Base-by-base conservation (phyloP, 371 early-diverging fungal genomes). In the Mortierella sp. region DNA sequence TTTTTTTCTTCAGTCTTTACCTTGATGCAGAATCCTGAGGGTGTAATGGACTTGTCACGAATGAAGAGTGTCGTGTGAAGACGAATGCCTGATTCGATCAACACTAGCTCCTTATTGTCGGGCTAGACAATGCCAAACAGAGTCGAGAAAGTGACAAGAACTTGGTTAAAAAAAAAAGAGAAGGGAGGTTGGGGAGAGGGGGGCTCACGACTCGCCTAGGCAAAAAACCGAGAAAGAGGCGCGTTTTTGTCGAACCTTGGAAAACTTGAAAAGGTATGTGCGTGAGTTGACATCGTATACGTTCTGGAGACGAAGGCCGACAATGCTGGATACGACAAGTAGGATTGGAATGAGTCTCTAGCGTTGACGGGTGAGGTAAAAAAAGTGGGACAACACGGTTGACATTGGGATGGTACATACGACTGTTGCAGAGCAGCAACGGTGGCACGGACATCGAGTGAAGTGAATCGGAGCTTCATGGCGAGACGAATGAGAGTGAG, bases 31-130 rank as follows among this genome's bases (percentile, higher is more conserved):
- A 99, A 98, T 59, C 82, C 79, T 1, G 95, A 93, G 18, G 99
- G 99, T n/a, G 87, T 91, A 21, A 83, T 83, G 1, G 91, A 87
- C 80, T 96, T 96, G 67, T 97, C 97, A 56, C 97, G 88, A 21
- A 91, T 84, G 64, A 90, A 98, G 46, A 91, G 90, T 4, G 99
- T 98, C 1, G 95, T 89, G 84, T 99, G 98, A 60, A 98, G 82
- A 56, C 98, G 93, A 46, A 93, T 93, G 55, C 99, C 99, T 0
- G 94, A 94, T 80, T 99, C 99, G 29, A 99, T 85, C 59, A 99
- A 80, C 2, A 99, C 90, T 50, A 95, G 85, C 68, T 95, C 95
- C 68, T 98, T 98, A 61, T 84, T 74, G 69, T 97, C 96, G 25
- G 95, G 92, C 88, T 90, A 69, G 56, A n/a, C n/a, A 4, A n/a